A percentile compares a stretch with the other conserved stretches of the same genome.
Conservation (phyloP, 108 stramenopile species). For the Ochromonas danica region DNA sequence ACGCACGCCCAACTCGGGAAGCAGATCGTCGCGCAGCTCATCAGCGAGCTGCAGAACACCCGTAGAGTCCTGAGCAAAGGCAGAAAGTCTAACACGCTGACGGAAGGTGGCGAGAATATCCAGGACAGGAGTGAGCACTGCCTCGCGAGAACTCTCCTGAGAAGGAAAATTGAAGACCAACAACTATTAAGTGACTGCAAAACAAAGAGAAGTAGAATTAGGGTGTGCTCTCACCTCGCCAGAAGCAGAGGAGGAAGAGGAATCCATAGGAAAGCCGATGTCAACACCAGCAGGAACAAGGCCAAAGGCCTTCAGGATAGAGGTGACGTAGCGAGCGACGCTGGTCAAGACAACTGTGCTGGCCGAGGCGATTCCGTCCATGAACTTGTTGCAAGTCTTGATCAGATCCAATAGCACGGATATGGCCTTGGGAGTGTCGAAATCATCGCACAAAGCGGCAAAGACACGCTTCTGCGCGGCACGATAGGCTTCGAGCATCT, state of each 20-base stretch:
- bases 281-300: slow-evolving; percentile 68
- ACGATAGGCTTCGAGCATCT: slow-evolving; percentile 21
- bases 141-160: no score
- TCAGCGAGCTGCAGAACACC: slow-evolving; percentile 64
- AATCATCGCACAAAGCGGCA: slow-evolving; percentile 80
- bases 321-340: slow-evolving; percentile 78
- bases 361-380: slow-evolving; percentile 37
- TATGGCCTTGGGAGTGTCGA: slow-evolving; percentile 83
- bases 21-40: slow-evolving; percentile 76
- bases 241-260: slow-evolving; percentile 36
- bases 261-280: slow-evolving; percentile 67
- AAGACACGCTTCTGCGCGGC: slow-evolving; percentile 56
- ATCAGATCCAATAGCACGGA: slow-evolving; percentile 69
- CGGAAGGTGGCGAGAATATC: slow-evolving; percentile 82
- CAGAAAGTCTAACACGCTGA: slow-evolving; percentile 66
- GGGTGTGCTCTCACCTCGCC: slow-evolving; percentile 47
- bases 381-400: slow-evolving; percentile 72
- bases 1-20: slow-evolving; percentile 80
- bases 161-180: no score
- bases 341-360: slow-evolving; percentile 57
- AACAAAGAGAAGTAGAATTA: not conserved
- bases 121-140: slow-evolving; percentile 64
- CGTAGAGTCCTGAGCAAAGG: slow-evolving; percentile 57
- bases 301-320: slow-evolving; percentile 81
- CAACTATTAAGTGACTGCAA: not conserved